Evolutionary conservation across 2,329 filamentous ascomycete genomes (phyloP).

Genomic region (Aschersonia sp.): DNA sequence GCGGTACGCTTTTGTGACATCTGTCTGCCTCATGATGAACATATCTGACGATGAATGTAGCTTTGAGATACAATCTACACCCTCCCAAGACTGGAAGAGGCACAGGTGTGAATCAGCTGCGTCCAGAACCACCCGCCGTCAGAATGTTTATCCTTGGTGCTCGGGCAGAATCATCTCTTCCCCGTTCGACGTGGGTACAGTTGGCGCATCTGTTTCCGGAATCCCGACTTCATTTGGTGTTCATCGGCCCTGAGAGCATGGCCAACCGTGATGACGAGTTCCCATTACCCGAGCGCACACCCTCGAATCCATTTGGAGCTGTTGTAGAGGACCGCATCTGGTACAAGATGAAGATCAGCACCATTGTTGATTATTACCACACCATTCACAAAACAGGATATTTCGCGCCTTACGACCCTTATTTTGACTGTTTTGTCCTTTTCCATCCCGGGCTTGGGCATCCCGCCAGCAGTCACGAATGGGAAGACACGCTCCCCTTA

Average conservation of each 20-base stretch:
- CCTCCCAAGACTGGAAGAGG: constrained; percentile 69
- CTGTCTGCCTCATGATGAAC: neutral
- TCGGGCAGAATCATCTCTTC: constrained; percentile 91
- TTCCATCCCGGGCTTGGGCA: constrained; percentile 96
- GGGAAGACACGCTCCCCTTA: constrained; percentile 78
- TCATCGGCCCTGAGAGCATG: constrained; percentile 95
- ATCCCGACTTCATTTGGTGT: constrained; percentile 77
- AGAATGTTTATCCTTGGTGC: constrained; percentile 88
- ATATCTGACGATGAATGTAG: constrained; percentile 24
- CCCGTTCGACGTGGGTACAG: constrained; percentile 87
- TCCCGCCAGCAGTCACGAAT: constrained; percentile 84
- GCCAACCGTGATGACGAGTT: constrained; percentile 85
- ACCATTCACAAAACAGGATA: constrained; percentile 82
- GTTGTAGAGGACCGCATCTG: constrained; percentile 84
- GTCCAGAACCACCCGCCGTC: constrained; percentile 73
- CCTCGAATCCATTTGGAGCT: constrained; percentile 83
- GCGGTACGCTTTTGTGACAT: constrained; percentile 44
- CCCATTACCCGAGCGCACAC: constrained; percentile 72
- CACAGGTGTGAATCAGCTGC: constrained; percentile 60
- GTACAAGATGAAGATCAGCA: constrained; percentile 87
- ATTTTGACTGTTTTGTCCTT: constrained; percentile 93
- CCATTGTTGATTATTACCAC: constrained; percentile 96
- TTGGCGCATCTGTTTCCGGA: constrained; percentile 90
- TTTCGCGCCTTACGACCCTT: constrained; percentile 91
- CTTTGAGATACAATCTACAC: constrained; percentile 84